phyloP scores from a whole-genome alignment of 139 green algal species.

The Pseudopediastrum boryanum region DNA sequence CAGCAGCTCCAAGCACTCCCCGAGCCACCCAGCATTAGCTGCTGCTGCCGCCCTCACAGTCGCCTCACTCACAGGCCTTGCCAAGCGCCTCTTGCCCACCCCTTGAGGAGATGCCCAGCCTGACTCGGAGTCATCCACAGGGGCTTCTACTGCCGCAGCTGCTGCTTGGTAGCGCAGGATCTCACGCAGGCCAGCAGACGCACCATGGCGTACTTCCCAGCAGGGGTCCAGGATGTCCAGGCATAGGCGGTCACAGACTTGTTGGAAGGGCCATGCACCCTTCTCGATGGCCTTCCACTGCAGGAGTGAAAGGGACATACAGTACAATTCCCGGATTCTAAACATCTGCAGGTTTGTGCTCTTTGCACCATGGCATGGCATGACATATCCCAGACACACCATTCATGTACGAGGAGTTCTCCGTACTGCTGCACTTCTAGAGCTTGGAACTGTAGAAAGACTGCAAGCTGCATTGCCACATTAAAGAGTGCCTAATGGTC shows the following conservation, averaged over 20 bases:
- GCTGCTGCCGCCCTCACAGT: slow-evolving; percentile 44
- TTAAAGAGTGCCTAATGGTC: no score
- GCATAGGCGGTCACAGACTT: slow-evolving; percentile 77
- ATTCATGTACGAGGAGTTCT: no score
- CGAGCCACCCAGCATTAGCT: slow-evolving; percentile 79
- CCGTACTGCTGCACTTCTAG: no score
- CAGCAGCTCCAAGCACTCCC: slow-evolving; percentile 83
- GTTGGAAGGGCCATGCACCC: slow-evolving; percentile 87
- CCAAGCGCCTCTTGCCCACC: slow-evolving; percentile 14
- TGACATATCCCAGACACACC: no score
- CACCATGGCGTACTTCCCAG: slow-evolving; percentile 89
- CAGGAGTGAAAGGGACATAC: no score
- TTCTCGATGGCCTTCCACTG: slow-evolving; percentile 60
- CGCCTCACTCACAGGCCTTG: slow-evolving; percentile 23
- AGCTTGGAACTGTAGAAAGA: no score
- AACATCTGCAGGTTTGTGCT: no score
- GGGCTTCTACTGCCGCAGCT: slow-evolving; percentile 50
- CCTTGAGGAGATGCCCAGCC: slow-evolving; percentile 46
- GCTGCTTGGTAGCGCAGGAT: slow-evolving; percentile 70
- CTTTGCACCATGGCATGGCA: no score
- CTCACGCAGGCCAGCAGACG: slow-evolving; percentile 84
- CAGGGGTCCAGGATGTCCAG: slow-evolving; percentile 72
- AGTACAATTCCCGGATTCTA: no score
- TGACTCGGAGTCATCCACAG: slow-evolving; percentile 35
- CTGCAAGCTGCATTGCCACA: no score